These are phyloP conservation scores for Colletotrichum cuscutae DNA, from an alignment of 2,329 filamentous ascomycete genomes.

Conservation along the genomic window DNA sequence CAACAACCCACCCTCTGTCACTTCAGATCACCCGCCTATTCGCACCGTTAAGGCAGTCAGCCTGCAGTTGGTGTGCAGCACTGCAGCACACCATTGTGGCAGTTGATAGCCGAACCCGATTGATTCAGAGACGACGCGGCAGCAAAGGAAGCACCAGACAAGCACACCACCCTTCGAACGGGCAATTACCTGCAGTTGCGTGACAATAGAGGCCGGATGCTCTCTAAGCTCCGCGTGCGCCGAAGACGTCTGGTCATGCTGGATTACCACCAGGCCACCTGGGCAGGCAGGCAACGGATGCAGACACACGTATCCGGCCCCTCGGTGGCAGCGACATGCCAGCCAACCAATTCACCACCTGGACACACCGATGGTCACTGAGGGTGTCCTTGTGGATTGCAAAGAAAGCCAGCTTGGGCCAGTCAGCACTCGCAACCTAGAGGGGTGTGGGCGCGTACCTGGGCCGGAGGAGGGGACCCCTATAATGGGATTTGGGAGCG, in stretches of 20 bases:
- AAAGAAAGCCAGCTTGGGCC: conserved; percentile 1
- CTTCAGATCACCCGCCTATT: neutral
- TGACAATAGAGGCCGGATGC: neutral
- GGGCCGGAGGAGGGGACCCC: conserved; percentile 25
- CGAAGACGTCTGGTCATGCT: conserved; percentile 15
- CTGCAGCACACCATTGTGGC: neutral
- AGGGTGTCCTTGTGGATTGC: conserved; percentile 26
- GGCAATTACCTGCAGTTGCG: conserved; percentile 15
- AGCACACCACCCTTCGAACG: neutral
- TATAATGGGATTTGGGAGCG: conserved; percentile 1
- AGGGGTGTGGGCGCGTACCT: conserved; percentile 28
- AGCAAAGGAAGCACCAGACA: neutral
- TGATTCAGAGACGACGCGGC: neutral
- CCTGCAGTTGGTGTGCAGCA: conserved; percentile 12
- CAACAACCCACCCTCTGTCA: neutral
- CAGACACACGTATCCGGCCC: conserved; percentile 14
- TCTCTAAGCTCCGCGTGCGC: conserved; percentile 1
- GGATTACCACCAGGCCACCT: conserved; percentile 1
- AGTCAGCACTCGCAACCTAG: neutral
- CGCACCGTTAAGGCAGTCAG: neutral
- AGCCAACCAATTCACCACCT: conserved; percentile 24
- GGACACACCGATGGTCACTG: conserved; percentile 10
- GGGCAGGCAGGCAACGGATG: conserved; percentile 15
- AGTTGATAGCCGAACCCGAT: conserved; percentile 18
- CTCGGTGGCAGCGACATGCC: conserved; percentile 28